phyloP scores from a whole-genome alignment of 768 basidiomycete species.

The Mycena vitilis region DNA sequence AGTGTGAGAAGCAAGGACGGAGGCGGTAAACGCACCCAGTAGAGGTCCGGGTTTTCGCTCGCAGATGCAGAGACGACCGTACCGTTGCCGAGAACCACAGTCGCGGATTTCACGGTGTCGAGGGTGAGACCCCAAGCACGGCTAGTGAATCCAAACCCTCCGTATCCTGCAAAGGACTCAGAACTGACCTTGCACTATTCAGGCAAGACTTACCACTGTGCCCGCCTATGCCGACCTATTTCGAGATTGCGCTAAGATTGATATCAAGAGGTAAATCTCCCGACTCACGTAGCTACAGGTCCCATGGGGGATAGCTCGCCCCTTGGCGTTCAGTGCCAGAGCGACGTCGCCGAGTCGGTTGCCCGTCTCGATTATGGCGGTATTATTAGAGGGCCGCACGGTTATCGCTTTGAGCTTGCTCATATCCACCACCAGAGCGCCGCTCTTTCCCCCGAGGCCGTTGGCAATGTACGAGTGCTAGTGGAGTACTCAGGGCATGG shows the following conservation, averaged over 20 bases:
- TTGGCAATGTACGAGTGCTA: constrained; percentile 65
- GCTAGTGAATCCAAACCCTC: constrained; percentile 63
- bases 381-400: constrained; percentile 47
- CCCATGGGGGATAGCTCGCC: constrained; percentile 63
- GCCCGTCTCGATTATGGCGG: constrained; percentile 56
- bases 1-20: background rate
- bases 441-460: constrained; percentile 59
- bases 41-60: constrained; percentile 57
- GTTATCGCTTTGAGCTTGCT: constrained; percentile 52
- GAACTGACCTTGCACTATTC: background rate
- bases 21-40: constrained; percentile 52
- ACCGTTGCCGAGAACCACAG: constrained; percentile 58
- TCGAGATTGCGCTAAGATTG: background rate
- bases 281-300: constrained; percentile 59
- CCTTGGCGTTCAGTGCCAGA: constrained; percentile 48
- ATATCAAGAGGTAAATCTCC: background rate
- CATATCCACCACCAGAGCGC: constrained; percentile 60
- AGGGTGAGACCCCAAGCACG: constrained; percentile 64
- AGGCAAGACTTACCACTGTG: constrained; percentile 50
- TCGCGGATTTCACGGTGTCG: constrained; percentile 56
- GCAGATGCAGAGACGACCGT: constrained; percentile 52
- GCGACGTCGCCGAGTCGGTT: constrained; percentile 63
- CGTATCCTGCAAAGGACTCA: constrained; percentile 41
- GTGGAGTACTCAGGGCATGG: background rate
- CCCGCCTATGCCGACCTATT: constrained; percentile 57